Conservation (phyloP, 148 eudicot species). For the Rhododendron ovatum region DNA sequence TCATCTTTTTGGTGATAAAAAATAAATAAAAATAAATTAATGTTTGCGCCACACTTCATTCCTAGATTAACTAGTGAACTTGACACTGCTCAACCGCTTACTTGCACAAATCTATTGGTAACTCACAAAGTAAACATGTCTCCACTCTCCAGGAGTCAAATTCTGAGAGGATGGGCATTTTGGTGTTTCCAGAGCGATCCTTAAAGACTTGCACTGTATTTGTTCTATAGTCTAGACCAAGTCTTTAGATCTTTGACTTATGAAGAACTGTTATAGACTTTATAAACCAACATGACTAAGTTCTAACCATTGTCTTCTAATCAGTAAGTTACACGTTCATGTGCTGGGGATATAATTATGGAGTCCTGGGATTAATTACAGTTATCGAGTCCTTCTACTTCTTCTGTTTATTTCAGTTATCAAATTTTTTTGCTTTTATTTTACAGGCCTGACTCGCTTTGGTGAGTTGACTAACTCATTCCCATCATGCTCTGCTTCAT, state of each 20-base stretch:
- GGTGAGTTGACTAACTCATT: slow-evolving; percentile 66
- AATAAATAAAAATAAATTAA: no score
- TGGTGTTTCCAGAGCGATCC: slow-evolving; percentile 9
- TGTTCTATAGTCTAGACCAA: not conserved
- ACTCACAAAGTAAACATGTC: not conserved
- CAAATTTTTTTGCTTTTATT: not conserved
- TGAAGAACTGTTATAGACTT: not conserved
- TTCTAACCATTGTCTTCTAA: not conserved
- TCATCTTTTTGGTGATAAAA: not conserved
- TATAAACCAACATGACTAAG: not conserved
- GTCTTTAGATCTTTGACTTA: not conserved
- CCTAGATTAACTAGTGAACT: not conserved
- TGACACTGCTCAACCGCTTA: not conserved
- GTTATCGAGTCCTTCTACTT: not conserved
- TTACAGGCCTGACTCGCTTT: slow-evolving; percentile 7
- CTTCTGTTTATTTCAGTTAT: not conserved
- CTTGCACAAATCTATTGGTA: not conserved
- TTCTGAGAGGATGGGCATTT: not conserved
- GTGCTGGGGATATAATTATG: not conserved
- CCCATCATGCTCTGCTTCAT: slow-evolving; percentile 14
- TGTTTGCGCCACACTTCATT: not conserved
- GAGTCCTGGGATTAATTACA: not conserved
- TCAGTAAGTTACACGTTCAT: not conserved
- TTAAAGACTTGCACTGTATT: not conserved
- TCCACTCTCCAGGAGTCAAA: not conserved